Evolutionary conservation across 2,329 filamentous ascomycete species (phyloP), one percentile per base, ranked within the genome.

Genomic region (Cytospora piceicola): DNA sequence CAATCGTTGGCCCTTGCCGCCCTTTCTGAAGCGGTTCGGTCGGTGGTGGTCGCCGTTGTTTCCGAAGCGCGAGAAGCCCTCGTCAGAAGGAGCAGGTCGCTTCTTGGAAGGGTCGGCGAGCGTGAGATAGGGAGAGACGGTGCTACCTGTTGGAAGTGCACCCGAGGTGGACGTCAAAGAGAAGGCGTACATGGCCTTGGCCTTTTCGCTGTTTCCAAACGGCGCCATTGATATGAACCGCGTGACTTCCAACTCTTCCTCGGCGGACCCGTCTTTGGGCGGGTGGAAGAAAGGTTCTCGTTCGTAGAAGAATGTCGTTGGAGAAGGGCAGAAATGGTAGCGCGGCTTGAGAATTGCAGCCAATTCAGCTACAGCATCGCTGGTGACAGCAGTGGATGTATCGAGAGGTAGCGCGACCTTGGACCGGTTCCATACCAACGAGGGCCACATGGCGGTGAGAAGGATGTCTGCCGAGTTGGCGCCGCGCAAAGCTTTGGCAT

Each of bases 171-270:
- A 87, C 9, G 83, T 84, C 14, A 97, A 82, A 2, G 82, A 85
- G 75, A 94, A 94, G 8, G 90, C 92, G 72, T 93, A 94, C 71
- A 94, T 83, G 62, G 89, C 87, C 75, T 94, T 97, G 58, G 91
- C 88, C 76, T 96, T 97, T 24, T 82, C 80, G 0, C 84, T 69
- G 72, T 96, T 96, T 64, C 88, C 91, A 72, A 87, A 94, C 0
- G 90, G 83, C 0, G 93, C 94, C 61, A 98, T 81, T 61, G 93
- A 96, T 72, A 98, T 91, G 79, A 99, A 99, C 22, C 95, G 88
- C 1, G 95, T 98, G 12, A 96, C 78, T 1, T 82, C 68, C 78
- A 64, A 88, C 83, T 8, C 71, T 22, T 75, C 71, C 0, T 79
- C 79, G 2, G 61, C 36, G 24, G 61, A 63, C n/a, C 65, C 24